phyloP scores from a whole-genome alignment of 2,329 filamentous ascomycete species.

The Scedosporium dehoogii region DNA sequence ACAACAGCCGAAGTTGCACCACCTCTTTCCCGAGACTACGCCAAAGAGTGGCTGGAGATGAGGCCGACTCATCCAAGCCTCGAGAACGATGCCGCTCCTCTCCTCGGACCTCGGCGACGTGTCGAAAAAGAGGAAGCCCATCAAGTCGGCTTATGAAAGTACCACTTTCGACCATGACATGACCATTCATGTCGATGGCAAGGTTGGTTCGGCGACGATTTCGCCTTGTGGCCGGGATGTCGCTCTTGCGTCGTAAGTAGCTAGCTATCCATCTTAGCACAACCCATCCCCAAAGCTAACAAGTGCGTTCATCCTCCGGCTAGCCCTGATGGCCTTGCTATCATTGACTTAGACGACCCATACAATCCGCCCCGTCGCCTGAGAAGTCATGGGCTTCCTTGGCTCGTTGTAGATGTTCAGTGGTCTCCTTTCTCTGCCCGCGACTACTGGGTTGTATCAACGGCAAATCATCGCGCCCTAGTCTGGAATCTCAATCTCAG shows the following conservation, averaged over 20 bases:
- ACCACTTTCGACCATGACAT: constrained; percentile 79
- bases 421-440: constrained; percentile 89
- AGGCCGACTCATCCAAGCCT: not conserved
- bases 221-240: constrained; percentile 86
- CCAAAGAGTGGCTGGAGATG: not conserved
- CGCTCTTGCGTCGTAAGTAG: constrained; percentile 65
- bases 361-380: constrained; percentile 80
- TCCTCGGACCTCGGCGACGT: constrained; percentile 19
- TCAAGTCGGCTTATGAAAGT: constrained; percentile 69
- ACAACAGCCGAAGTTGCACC: not conserved
- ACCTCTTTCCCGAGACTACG: not conserved
- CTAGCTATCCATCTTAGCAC: constrained; percentile 8
- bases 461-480: constrained; percentile 86
- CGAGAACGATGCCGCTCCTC: not conserved
- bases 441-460: constrained; percentile 90
- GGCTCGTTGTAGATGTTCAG: constrained; percentile 91
- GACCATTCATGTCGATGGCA: constrained; percentile 70
- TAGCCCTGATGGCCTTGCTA: constrained; percentile 74
- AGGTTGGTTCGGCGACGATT: constrained; percentile 84
- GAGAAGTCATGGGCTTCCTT: constrained; percentile 73
- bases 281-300: not conserved
- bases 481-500: constrained; percentile 85
- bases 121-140: constrained; percentile 46
- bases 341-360: constrained; percentile 85
- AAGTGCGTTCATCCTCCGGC: not conserved